Conservation (phyloP, 1,284 basidiomycete genomes). For the Jaminaea rosea region DNA sequence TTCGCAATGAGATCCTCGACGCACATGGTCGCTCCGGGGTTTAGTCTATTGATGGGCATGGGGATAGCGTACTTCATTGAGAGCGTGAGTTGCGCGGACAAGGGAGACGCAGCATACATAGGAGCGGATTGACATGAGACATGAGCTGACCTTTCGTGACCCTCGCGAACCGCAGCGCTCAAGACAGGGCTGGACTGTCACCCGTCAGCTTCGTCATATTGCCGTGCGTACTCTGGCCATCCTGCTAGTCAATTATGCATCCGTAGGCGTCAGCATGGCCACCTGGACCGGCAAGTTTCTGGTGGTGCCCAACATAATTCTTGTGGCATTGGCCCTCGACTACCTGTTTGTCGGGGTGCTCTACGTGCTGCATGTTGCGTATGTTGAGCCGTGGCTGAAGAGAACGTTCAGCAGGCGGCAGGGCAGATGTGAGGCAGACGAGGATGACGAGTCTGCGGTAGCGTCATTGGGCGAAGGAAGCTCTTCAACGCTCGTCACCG, state of each 20-base stretch:
- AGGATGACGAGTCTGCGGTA: too few relatives aligned
- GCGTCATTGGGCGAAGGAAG: too few relatives aligned
- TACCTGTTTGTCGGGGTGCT: conserved; percentile 22
- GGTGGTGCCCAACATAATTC: conserved; percentile 21
- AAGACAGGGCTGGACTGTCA: conserved; percentile 11
- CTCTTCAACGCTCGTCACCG: too few relatives aligned
- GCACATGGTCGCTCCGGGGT: conserved; percentile 29
- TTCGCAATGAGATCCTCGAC: conserved; percentile 16
- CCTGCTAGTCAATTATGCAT: conserved; percentile 17
- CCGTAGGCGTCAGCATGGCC: background rate
- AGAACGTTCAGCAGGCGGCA: too few relatives aligned
- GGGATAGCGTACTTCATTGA: conserved; percentile 23
- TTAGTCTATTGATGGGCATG: conserved; percentile 30
- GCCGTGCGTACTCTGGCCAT: conserved; percentile 13
- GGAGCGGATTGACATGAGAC: too few relatives aligned
- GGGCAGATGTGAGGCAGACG: too few relatives aligned
- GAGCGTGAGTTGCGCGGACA: background rate
- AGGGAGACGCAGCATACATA: too few relatives aligned
- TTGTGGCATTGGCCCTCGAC: conserved; percentile 24
- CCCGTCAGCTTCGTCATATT: conserved; percentile 13
- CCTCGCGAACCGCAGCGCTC: conserved; percentile 6
- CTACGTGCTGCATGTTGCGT: conserved; percentile 10
- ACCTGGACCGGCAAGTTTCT: conserved; percentile 1
- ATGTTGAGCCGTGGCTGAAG: too few relatives aligned
- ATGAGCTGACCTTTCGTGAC: too few relatives aligned